Conservation (phyloP, 2,329 filamentous ascomycete genomes). For the Thielaviopsis ethacetica region DNA sequence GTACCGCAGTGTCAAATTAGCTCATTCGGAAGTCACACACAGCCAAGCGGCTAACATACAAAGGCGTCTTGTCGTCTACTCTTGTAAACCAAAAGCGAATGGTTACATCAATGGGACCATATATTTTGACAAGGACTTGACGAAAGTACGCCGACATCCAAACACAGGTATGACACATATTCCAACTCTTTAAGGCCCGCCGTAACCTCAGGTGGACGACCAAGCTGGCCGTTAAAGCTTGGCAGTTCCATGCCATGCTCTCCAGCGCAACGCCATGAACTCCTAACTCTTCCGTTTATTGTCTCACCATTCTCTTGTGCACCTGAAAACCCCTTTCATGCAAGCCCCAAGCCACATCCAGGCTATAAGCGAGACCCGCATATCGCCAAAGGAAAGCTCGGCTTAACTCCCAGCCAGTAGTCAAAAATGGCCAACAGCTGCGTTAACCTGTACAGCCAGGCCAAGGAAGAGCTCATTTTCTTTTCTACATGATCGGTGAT, state of each 20-base stretch:
- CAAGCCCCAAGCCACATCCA: not conserved
- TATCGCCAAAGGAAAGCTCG: not conserved
- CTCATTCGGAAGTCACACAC: not conserved
- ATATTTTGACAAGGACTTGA: not conserved
- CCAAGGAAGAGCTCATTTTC: not conserved
- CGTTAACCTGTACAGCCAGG: not conserved
- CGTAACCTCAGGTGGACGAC: not conserved
- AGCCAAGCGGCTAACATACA: not conserved
- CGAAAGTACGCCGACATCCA: not conserved
- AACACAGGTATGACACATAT: too few species aligned
- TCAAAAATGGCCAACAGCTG: not conserved
- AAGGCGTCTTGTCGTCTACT: not conserved
- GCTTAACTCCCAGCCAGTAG: not conserved
- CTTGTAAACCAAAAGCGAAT: not conserved
- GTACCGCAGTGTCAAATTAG: not conserved
- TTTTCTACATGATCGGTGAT: not conserved
- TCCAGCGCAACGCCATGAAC: too few species aligned
- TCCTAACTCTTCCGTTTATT: not conserved
- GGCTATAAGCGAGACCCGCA: not conserved
- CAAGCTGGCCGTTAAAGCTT: not conserved
- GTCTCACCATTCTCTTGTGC: not conserved
- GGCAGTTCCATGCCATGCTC: not conserved
- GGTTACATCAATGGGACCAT: not conserved
- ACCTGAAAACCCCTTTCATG: not conserved
- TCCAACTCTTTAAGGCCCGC: too few species aligned